A percentile compares a stretch with the other conserved stretches of the same genome.
phyloP scores from a whole-genome alignment of 1,284 basidiomycete genomes.

The Heliocybe sulcata region DNA sequence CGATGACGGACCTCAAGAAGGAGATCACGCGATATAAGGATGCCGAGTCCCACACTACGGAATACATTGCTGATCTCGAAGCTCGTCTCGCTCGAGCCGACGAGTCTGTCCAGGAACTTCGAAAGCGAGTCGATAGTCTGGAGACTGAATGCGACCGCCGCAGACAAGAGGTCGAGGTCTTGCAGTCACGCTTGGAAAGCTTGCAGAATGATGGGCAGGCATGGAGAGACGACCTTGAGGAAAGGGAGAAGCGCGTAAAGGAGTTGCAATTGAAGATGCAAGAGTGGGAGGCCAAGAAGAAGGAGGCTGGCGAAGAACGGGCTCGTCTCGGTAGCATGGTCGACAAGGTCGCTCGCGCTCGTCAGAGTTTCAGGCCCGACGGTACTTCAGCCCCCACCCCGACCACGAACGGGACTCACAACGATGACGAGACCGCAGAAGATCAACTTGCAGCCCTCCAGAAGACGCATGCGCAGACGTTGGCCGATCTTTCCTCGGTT shows the following conservation, averaged over 20 bases:
- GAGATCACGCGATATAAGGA: constrained; percentile 80
- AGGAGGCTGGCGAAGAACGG: constrained; percentile 58
- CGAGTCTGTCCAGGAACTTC: constrained; percentile 62
- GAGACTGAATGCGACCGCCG: constrained; percentile 72
- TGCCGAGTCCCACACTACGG: constrained; percentile 58
- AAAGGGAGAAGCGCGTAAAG: constrained; percentile 67
- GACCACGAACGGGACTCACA: constrained; percentile 4
- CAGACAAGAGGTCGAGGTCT: constrained; percentile 57
- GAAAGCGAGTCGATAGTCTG: constrained; percentile 67
- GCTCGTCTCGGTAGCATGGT: constrained; percentile 59
- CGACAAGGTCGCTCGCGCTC: constrained; percentile 65
- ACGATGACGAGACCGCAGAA: constrained; percentile 32
- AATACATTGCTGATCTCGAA: constrained; percentile 91
- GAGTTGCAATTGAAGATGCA: constrained; percentile 72
- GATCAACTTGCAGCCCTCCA: constrained; percentile 60
- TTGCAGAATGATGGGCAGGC: constrained; percentile 65
- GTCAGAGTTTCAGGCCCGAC: constrained; percentile 48
- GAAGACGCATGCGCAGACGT: constrained; percentile 71
- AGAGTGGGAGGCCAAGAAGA: constrained; percentile 66
- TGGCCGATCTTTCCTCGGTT: constrained; percentile 72
- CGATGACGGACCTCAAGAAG: constrained; percentile 75
- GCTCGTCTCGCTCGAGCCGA: constrained; percentile 74
- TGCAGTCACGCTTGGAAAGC: constrained; percentile 69
- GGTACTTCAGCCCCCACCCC: constrained; percentile 14
- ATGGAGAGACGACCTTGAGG: constrained; percentile 78